Conservation (phyloP, 1,284 basidiomycete genomes). For the Ustilago sp. region DNA sequence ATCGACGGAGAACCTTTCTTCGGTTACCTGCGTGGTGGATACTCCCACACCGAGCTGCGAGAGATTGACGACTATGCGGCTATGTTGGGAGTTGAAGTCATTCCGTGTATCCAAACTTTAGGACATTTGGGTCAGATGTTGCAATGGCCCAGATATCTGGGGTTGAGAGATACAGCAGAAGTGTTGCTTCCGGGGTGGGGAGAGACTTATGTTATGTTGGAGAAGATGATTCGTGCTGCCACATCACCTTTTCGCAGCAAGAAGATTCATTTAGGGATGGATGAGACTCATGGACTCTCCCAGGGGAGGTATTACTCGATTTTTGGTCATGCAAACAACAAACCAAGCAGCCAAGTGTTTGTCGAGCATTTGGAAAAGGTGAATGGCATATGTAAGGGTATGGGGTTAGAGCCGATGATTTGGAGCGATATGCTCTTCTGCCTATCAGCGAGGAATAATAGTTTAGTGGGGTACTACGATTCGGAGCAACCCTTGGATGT, state of each 20-base stretch:
- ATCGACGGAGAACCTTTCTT: conserved; percentile 70
- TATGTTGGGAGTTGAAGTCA: conserved; percentile 57
- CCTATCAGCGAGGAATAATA: conserved; percentile 69
- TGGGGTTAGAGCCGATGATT: conserved; percentile 69
- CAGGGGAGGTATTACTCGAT: conserved; percentile 69
- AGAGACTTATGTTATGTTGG: conserved; percentile 68
- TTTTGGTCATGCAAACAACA: conserved; percentile 64
- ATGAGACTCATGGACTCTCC: conserved; percentile 68
- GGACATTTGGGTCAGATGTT: conserved; percentile 71
- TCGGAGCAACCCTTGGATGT: conserved; percentile 36
- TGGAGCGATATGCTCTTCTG: conserved; percentile 70
- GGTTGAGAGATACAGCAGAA: conserved; percentile 69
- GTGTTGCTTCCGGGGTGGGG: conserved; percentile 67
- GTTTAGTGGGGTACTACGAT: conserved; percentile 69
- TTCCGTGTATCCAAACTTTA: conserved; percentile 69
- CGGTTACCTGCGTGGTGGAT: conserved; percentile 68
- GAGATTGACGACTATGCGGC: conserved; percentile 69
- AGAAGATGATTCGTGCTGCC: conserved; percentile 64
- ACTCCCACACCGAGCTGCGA: conserved; percentile 58
- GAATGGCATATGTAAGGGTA: conserved; percentile 62
- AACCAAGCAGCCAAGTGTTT: conserved; percentile 65
- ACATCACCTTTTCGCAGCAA: conserved; percentile 67
- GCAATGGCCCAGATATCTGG: conserved; percentile 70
- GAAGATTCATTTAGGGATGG: conserved; percentile 60
- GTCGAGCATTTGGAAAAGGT: conserved; percentile 63